Evolutionary conservation across 2,329 filamentous ascomycete genomes (phyloP).

Genomic region (Venturia effusa): DNA sequence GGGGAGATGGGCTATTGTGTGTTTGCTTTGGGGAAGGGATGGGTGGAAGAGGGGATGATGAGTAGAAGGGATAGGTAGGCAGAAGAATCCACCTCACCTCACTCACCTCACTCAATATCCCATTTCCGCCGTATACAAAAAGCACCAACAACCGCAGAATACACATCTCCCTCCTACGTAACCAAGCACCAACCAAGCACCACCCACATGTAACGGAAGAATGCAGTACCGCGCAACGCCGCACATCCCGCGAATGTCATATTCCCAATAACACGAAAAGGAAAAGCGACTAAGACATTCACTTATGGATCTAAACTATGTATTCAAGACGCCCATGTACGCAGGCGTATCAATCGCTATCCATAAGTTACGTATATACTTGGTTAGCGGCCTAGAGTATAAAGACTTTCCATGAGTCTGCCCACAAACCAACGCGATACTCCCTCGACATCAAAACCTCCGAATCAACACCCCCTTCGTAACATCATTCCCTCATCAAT

Average conservation of each 20-base stretch:
- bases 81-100: too few species aligned
- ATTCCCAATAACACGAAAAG: background rate
- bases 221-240: background rate
- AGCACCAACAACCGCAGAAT: too few species aligned
- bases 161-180: too few species aligned
- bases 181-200: too few species aligned
- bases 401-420: background rate
- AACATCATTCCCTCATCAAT: conserved; percentile 5
- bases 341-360: background rate
- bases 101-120: too few species aligned
- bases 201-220: background rate
- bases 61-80: too few species aligned
- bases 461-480: background rate
- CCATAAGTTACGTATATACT: background rate
- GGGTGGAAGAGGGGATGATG: too few species aligned
- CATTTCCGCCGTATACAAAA: too few species aligned
- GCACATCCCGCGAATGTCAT: background rate
- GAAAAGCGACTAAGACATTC: background rate
- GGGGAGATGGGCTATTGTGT: too few species aligned
- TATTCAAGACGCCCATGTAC: background rate
- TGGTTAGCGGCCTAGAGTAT: background rate
- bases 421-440: background rate
- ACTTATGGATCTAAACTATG: background rate
- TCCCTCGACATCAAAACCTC: background rate
- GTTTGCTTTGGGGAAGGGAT: too few species aligned